Conservation (phyloP, 768 basidiomycete genomes). For the Calocybe gangraenosa region DNA sequence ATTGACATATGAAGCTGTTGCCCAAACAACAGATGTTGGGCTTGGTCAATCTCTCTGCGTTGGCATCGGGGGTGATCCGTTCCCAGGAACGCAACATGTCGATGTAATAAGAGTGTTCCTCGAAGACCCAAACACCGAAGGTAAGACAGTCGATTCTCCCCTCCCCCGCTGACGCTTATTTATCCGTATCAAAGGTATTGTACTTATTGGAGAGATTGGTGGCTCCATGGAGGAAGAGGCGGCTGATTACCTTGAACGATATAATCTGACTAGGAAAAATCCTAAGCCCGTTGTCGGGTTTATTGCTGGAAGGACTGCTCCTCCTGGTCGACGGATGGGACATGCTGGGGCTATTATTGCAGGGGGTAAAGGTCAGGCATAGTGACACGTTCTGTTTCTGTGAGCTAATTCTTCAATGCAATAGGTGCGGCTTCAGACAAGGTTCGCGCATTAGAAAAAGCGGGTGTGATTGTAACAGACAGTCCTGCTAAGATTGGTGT, state of each 20-base stretch:
- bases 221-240: constrained; percentile 99
- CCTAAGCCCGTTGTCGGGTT: constrained; percentile 98
- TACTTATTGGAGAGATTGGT: constrained; percentile 98
- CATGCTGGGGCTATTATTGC: constrained; percentile 98
- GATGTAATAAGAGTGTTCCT: constrained; percentile 97
- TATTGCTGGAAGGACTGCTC: constrained; percentile 96
- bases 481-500: constrained; percentile 93
- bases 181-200: constrained; percentile 59
- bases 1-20: constrained; percentile 97
- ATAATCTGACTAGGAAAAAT: constrained; percentile 82
- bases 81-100: constrained; percentile 93
- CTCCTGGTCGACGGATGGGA: constrained; percentile 97
- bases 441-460: constrained; percentile 83
- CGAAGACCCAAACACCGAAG: constrained; percentile 90
- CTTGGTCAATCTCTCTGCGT: constrained; percentile 96
- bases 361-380: constrained; percentile 82
- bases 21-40: constrained; percentile 92
- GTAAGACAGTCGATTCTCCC: constrained; percentile 30
- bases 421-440: constrained; percentile 90
- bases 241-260: constrained; percentile 89
- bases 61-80: constrained; percentile 96
- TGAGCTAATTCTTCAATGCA: constrained; percentile 1
- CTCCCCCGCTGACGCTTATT: background rate
- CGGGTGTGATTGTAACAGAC: constrained; percentile 90
- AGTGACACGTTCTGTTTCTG: background rate